phyloP scores from a whole-genome alignment of 2,329 filamentous ascomycete species.

The Ceratocystis cacaofunesta region DNA sequence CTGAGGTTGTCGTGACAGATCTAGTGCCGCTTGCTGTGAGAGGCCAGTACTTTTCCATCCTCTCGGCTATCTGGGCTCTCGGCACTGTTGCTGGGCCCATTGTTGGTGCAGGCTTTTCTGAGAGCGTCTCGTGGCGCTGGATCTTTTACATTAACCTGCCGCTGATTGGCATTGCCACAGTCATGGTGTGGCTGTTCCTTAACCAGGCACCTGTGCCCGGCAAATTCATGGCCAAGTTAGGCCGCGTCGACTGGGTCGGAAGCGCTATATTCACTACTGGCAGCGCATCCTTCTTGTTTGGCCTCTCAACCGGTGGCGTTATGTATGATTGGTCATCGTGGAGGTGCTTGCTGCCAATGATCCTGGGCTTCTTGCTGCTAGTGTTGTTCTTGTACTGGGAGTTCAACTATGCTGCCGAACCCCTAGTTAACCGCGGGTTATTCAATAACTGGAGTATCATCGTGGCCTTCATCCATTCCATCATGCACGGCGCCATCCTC shows the following conservation, averaged over 20 bases:
- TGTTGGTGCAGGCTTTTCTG: slow-evolving; percentile 21
- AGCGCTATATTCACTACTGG: slow-evolving; percentile 45
- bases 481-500: slow-evolving; percentile 42
- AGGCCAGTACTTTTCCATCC: slow-evolving; percentile 27
- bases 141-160: slow-evolving; percentile 27
- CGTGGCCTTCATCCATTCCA: slow-evolving; percentile 35
- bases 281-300: slow-evolving; percentile 35
- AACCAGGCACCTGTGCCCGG: slow-evolving; percentile 20
- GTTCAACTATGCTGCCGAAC: slow-evolving; percentile 33
- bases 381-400: slow-evolving; percentile 41
- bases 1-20: slow-evolving; percentile 25
- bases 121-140: slow-evolving; percentile 23
- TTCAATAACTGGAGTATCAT: slow-evolving; percentile 36
- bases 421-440: slow-evolving; percentile 32
- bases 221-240: slow-evolving; percentile 17
- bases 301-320: slow-evolving; percentile 40
- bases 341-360: slow-evolving; percentile 45
- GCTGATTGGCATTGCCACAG: slow-evolving; percentile 20
- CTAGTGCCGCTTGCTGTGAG: slow-evolving; percentile 30
- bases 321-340: slow-evolving; percentile 50
- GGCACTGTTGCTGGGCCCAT: slow-evolving; percentile 31
- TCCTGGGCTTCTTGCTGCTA: slow-evolving; percentile 38
- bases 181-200: slow-evolving; percentile 21
- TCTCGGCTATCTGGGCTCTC: slow-evolving; percentile 37
- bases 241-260: slow-evolving; percentile 46